Evolutionary conservation across 2,329 filamentous ascomycete genomes (phyloP).

Genomic region (Pseudocercospora macadamiae): DNA sequence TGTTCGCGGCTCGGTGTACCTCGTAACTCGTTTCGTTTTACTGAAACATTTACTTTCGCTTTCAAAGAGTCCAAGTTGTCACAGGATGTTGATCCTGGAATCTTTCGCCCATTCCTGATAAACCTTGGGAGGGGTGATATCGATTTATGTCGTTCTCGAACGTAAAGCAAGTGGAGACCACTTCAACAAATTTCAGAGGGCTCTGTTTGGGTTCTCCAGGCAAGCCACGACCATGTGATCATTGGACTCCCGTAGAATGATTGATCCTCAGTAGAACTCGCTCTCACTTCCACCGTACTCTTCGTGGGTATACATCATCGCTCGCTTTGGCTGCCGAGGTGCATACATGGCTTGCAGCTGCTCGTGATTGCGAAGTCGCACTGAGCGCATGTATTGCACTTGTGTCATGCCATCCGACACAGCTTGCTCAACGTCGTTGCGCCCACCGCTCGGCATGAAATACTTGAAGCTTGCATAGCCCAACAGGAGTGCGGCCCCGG

Average conservation of each 20-base stretch:
- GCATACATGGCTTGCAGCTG: constrained; percentile 7
- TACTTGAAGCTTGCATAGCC: constrained; percentile 6
- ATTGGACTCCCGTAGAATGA: too few species aligned
- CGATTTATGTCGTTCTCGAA: too few species aligned
- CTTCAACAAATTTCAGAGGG: too few species aligned
- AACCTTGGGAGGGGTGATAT: too few species aligned
- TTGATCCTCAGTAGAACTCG: neutral
- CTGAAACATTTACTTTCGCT: too few species aligned
- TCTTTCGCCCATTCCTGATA: too few species aligned
- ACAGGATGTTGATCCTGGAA: too few species aligned
- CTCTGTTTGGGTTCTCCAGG: neutral
- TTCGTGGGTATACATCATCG: constrained; percentile 2
- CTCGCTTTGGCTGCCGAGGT: neutral
- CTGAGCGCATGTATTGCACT: constrained; percentile 4
- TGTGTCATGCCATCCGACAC: constrained; percentile 2
- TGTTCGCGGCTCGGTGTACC: too few species aligned
- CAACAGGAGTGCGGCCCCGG: neutral
- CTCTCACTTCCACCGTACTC: constrained; percentile 6
- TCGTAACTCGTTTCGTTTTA: too few species aligned
- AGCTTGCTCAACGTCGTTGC: neutral
- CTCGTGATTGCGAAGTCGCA: constrained; percentile 3
- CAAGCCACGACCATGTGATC: too few species aligned
- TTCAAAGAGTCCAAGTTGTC: too few species aligned
- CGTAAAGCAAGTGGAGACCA: too few species aligned
- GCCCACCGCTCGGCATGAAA: neutral